Evolutionary conservation across 306 rosid species (phyloP).

Genomic region (Vachellia pachyceras): DNA sequence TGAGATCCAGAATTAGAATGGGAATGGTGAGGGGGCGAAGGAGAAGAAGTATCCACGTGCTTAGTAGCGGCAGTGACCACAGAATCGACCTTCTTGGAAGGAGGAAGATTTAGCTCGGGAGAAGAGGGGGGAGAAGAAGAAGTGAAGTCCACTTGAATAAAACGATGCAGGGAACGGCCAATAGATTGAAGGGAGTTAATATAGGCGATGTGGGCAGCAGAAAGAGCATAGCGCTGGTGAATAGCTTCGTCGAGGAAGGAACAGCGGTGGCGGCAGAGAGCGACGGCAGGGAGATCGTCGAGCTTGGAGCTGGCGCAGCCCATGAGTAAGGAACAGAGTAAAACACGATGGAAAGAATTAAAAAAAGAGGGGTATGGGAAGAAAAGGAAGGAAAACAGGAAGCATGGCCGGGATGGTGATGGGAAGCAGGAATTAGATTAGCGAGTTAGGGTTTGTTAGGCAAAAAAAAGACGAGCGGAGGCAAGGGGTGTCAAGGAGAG

Average conservation of each 20-base stretch:
- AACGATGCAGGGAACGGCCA: constrained; percentile 66
- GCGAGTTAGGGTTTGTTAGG: constrained; percentile 13
- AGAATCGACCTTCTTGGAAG: constrained; percentile 50
- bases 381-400: background rate
- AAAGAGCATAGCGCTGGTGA: constrained; percentile 69
- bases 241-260: constrained; percentile 79
- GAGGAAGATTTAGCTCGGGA: constrained; percentile 54
- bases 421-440: background rate
- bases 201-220: constrained; percentile 79
- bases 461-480: background rate
- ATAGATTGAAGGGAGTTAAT: constrained; percentile 66
- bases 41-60: constrained; percentile 33
- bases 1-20: constrained; percentile 75
- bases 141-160: constrained; percentile 52
- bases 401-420: constrained; percentile 2
- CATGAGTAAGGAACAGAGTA: constrained; percentile 46
- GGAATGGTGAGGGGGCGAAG: constrained; percentile 47
- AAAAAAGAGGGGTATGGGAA: background rate
- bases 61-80: background rate
- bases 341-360: too few relatives aligned
- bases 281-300: constrained; percentile 90
- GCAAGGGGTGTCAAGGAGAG: background rate
- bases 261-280: constrained; percentile 79
- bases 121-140: constrained; percentile 45
- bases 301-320: constrained; percentile 93